These are phyloP conservation scores for Catenaria anguillulae DNA, from an alignment of 371 early-diverging fungal genomes.

Conservation along the genomic window DNA sequence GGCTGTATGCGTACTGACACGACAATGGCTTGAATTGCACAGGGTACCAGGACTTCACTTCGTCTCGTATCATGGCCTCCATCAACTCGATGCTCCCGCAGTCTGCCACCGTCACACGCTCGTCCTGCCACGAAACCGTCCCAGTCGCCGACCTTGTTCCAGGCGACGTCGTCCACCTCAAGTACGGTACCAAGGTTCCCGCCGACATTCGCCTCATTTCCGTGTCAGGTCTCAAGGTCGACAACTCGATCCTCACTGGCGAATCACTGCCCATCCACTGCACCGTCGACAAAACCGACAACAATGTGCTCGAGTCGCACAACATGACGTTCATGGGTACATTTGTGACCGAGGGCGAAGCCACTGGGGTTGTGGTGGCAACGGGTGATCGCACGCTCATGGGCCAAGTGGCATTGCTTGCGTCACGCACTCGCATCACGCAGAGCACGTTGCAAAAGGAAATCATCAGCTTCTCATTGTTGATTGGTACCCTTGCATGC, in stretches of 20 bases:
- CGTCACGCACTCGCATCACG: constrained; percentile 59
- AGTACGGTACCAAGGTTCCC: constrained; percentile 49
- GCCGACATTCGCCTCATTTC: constrained; percentile 48
- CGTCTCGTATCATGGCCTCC: constrained; percentile 51
- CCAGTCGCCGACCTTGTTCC: constrained; percentile 25
- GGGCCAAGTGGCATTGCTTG: constrained; percentile 45
- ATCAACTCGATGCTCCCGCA: constrained; percentile 55
- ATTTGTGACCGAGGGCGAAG: constrained; percentile 42
- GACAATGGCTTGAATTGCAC: too few relatives aligned
- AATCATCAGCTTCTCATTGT: constrained; percentile 45
- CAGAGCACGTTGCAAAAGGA: constrained; percentile 57
- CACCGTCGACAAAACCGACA: constrained; percentile 35
- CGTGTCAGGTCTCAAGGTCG: constrained; percentile 42
- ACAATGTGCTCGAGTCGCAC: constrained; percentile 42
- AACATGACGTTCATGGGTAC: constrained; percentile 55
- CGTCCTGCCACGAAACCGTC: constrained; percentile 29
- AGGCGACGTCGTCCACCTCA: constrained; percentile 47
- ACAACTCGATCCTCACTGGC: constrained; percentile 52
- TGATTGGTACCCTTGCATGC: constrained; percentile 44
- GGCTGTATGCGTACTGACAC: too few relatives aligned
- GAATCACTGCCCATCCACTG: constrained; percentile 44
- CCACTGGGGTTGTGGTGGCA: constrained; percentile 43
- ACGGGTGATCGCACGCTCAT: constrained; percentile 48
- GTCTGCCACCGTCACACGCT: constrained; percentile 38
- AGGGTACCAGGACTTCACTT: constrained; percentile 60